phyloP scores from a whole-genome alignment of 352 stramenopile species.

The Phytopythium vexans region DNA sequence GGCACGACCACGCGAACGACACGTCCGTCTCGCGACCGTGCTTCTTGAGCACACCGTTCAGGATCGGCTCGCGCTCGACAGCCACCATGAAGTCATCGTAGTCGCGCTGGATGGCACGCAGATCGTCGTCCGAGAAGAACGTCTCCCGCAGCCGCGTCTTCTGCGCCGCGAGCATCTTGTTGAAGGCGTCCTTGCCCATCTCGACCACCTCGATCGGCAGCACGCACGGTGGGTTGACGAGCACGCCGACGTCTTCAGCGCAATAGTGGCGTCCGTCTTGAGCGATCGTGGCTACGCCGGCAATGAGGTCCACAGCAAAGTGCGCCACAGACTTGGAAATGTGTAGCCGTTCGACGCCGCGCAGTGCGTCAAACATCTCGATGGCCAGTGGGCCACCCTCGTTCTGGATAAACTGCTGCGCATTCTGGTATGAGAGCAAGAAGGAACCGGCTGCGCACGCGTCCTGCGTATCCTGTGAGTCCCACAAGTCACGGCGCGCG shows the following conservation, averaged over 20 bases:
- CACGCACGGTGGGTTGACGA: conserved; percentile 41
- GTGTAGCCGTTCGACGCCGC: conserved; percentile 38
- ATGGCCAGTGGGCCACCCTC: conserved; percentile 47
- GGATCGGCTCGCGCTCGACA: conserved; percentile 42
- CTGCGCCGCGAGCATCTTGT: conserved; percentile 36
- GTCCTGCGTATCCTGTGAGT: conserved; percentile 20
- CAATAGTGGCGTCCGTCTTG: conserved; percentile 52
- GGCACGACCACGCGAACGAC: conserved; percentile 59
- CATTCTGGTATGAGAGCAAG: conserved; percentile 45
- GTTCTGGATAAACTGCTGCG: conserved; percentile 62
- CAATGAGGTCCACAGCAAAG: conserved; percentile 44
- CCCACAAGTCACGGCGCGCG: conserved; percentile 42
- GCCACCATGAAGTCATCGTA: conserved; percentile 46
- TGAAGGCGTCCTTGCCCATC: conserved; percentile 52
- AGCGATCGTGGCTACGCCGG: conserved; percentile 31
- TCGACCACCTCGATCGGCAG: conserved; percentile 47
- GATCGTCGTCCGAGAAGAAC: conserved; percentile 32
- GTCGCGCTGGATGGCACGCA: conserved; percentile 40
- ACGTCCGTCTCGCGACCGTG: conserved; percentile 55
- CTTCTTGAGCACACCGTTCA: conserved; percentile 52
- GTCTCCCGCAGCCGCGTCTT: conserved; percentile 38
- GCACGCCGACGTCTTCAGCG: conserved; percentile 27
- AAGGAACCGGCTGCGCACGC: conserved; percentile 41
- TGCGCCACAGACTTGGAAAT: conserved; percentile 47
- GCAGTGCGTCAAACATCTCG: conserved; percentile 54